phyloP scores from a whole-genome alignment of 352 stramenopile species.

The Phytopythium cucurbitacearum region DNA sequence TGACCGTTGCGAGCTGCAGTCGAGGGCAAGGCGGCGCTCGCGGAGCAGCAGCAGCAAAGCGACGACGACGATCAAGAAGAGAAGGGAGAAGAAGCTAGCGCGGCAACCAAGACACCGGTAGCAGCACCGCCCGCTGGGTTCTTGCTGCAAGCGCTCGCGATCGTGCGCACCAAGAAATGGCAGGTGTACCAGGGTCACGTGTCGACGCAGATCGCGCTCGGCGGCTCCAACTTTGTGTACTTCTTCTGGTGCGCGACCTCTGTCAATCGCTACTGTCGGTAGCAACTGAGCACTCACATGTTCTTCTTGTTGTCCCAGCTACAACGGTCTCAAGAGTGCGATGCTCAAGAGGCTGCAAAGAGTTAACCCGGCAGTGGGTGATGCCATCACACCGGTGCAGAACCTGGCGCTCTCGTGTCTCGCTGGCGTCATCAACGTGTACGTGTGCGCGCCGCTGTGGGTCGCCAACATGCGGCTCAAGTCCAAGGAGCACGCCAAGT shows the following conservation, averaged over 20 bases:
- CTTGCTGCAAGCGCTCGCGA: conserved; percentile 34
- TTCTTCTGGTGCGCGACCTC: conserved; percentile 68
- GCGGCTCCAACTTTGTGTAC: conserved; percentile 85
- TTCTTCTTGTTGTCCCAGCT: conserved; percentile 16
- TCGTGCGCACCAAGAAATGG: conserved; percentile 64
- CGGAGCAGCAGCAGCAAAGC: conserved; percentile 7
- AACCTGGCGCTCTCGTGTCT: conserved; percentile 59
- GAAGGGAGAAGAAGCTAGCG: background rate
- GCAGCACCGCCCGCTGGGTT: conserved; percentile 14
- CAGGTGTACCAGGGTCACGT: conserved; percentile 74
- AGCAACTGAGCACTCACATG: conserved; percentile 10
- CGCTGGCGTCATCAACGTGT: conserved; percentile 88
- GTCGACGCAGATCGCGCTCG: conserved; percentile 71
- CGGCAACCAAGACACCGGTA: conserved; percentile 8
- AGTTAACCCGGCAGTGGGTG: conserved; percentile 17
- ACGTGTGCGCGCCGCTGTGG: conserved; percentile 88
- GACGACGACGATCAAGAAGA: conserved; percentile 10
- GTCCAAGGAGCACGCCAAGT: conserved; percentile 70
- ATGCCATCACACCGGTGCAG: conserved; percentile 42
- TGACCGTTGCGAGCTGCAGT: conserved; percentile 12
- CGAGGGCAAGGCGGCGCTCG: conserved; percentile 16
- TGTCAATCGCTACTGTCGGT: conserved; percentile 4
- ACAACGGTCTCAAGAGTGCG: conserved; percentile 63
- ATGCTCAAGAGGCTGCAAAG: conserved; percentile 61
- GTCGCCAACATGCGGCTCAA: conserved; percentile 93